Evolutionary conservation across 495 filamentous ascomycete species (phyloP), one percentile per base, ranked within the genome.

Genomic region (Aspergillus sparsus): DNA sequence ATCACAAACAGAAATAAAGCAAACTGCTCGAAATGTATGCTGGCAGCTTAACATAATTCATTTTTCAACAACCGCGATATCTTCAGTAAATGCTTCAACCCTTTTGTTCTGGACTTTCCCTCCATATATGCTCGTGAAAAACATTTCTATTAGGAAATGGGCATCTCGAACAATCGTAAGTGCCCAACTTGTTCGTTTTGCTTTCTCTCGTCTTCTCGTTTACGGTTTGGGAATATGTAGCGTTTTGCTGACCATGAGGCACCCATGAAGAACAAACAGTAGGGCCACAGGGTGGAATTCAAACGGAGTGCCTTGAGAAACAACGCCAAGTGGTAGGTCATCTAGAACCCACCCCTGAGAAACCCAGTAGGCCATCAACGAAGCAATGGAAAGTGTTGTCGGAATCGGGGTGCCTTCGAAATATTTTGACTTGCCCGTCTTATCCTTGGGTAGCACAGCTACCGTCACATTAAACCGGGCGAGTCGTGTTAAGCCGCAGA

Each of bases 381-480:
- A 81, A 52, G 89, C 91, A 61, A 97, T 87, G 1, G 80, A 85
- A 13, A 98, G 75, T 12, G 88, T 90, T 5, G 90, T 98, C 4
- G 94, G 94, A 69, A 98, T 98, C 15, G 94, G 94, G 3, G 93
- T 95, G 68, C 94, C 94, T 75, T 98, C 93, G 64, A 98, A 98
- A 72, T 96, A 98, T 68, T 87, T 84, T 27, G 88, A 89, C 77
- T 98, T 98, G 49, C 94, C 94, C 7, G 80, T 86, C 44, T 85
- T 86, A 66, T 98, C 95, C 77, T 97, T 97, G 49, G 94, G 94
- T 12, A 98, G 81, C 57, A 83, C 83, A 41, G 85, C 80, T 9
- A 91, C 93, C 2, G 95, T 98, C 45, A 98, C 94, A 73, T 98
- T 98, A 83, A 98, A 98, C 62, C 94, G 88, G 34, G 94, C 94